A percentile compares a stretch with the other conserved stretches of the same genome.
Conservation (phyloP, 2,329 filamentous ascomycete genomes). For the Graphilbum ipis-grandicollis region DNA sequence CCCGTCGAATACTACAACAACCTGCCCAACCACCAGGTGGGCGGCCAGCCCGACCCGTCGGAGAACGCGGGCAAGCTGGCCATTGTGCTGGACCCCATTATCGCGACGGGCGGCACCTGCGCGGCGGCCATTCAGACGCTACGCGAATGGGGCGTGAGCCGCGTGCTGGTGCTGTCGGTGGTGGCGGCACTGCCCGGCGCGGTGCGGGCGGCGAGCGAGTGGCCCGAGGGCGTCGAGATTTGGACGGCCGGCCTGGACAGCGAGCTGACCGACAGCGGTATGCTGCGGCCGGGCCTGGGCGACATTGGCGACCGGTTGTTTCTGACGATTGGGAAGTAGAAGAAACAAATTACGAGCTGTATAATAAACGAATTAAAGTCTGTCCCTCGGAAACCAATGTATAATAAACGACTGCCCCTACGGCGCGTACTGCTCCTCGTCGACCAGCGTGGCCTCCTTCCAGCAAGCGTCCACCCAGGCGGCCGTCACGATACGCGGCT, state of each 20-base stretch:
- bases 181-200: constrained; percentile 60
- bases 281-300: constrained; percentile 80
- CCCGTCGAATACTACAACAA: constrained; percentile 98
- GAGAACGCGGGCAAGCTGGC: constrained; percentile 37
- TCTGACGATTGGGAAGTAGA: constrained; percentile 68
- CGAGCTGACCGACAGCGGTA: constrained; percentile 58
- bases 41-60: constrained; percentile 20
- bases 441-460: constrained; percentile 58
- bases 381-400: no score
- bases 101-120: constrained; percentile 83
- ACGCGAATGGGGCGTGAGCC: constrained; percentile 77
- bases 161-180: constrained; percentile 60
- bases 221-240: constrained; percentile 60
- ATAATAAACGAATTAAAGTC: no score
- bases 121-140: constrained; percentile 80
- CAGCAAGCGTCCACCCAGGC: constrained; percentile 70
- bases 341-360: no score
- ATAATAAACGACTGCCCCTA: no score
- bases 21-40: constrained; percentile 65
- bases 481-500: constrained; percentile 52
- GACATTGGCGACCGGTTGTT: constrained; percentile 86
- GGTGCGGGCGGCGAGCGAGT: constrained; percentile 52
- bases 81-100: constrained; percentile 79
- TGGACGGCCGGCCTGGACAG: constrained; percentile 71
- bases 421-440: constrained; percentile 50